These are phyloP conservation scores for Metschnikowia kunwiensis DNA, from an alignment of 805 yeast genomes.

Conservation along the genomic window DNA sequence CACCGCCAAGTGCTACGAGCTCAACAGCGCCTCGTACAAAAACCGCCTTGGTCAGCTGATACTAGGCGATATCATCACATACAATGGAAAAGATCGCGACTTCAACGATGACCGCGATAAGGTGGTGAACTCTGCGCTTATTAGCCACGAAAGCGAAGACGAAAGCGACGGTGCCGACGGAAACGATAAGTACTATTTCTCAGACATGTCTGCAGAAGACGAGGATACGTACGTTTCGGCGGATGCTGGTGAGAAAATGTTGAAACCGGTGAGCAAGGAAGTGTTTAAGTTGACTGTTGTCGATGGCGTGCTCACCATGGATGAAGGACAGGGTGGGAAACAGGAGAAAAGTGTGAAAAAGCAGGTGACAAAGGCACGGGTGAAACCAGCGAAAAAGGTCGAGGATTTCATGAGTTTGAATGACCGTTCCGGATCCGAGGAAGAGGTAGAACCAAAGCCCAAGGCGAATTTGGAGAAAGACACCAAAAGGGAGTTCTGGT, in stretches of 20 bases:
- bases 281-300: too few relatives aligned
- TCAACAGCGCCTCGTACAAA: slow-evolving; percentile 63
- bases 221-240: slow-evolving; percentile 19
- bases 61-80: slow-evolving; percentile 74
- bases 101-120: slow-evolving; percentile 69
- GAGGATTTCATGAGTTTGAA: slow-evolving; percentile 24
- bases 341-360: not conserved
- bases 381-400: slow-evolving; percentile 10
- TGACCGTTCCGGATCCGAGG: slow-evolving; percentile 19
- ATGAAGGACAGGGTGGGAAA: too few relatives aligned
- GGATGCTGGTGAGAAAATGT: not conserved
- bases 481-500: slow-evolving; percentile 39
- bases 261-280: not conserved
- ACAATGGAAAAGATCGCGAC: slow-evolving; percentile 70
- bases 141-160: slow-evolving; percentile 28
- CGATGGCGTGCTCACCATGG: too few relatives aligned
- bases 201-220: slow-evolving; percentile 42
- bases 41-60: slow-evolving; percentile 69
- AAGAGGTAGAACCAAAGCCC: slow-evolving; percentile 12
- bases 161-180: slow-evolving; percentile 37
- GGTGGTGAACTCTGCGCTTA: slow-evolving; percentile 59
- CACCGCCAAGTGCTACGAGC: slow-evolving; percentile 69
- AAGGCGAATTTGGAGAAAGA: slow-evolving; percentile 30
- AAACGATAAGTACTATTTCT: slow-evolving; percentile 40
- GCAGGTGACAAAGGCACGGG: too few relatives aligned